phyloP scores from a whole-genome alignment of 176 grass and related monocot species.

The Ensete glaucum region DNA sequence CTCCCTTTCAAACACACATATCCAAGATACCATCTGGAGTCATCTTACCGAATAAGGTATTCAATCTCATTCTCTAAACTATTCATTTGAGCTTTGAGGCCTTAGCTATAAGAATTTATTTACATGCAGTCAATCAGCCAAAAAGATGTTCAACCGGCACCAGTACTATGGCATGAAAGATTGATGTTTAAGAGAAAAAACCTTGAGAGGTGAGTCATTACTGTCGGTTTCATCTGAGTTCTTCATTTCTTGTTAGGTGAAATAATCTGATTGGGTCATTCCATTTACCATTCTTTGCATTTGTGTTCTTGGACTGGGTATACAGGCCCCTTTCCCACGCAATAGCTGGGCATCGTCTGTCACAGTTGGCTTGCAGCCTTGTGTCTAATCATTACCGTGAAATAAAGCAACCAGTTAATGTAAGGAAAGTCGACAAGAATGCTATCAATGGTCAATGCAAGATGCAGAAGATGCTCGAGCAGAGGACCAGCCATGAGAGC shows the following conservation, averaged over 20 bases:
- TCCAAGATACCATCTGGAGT: conserved; percentile 26
- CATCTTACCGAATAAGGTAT: conserved; percentile 32
- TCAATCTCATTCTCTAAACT: not conserved
- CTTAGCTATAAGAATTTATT: not conserved
- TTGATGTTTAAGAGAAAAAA: not conserved
- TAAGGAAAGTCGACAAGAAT: not conserved
- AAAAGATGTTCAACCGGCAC: conserved; percentile 13
- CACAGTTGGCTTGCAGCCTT: conserved; percentile 7
- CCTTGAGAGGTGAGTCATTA: conserved; percentile 18
- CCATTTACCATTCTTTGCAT: not conserved
- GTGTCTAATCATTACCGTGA: conserved; percentile 17
- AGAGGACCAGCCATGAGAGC: not conserved
- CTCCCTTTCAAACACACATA: conserved; percentile 29
- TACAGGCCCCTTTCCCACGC: conserved; percentile 16
- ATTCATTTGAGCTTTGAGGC: not conserved
- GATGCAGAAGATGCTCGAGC: not conserved
- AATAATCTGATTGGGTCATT: not conserved
- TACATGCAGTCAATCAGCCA: conserved; percentile 18
- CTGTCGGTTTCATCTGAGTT: not conserved
- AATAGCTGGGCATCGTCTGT: conserved; percentile 13
- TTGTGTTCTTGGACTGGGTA: not conserved
- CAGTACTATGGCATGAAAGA: conserved; percentile 27
- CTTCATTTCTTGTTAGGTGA: not conserved
- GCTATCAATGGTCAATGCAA: conserved; percentile 7
- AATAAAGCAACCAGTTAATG: conserved; percentile 1